Conservation (phyloP, 352 stramenopile genomes). For the Phytophthora pluvialis region DNA sequence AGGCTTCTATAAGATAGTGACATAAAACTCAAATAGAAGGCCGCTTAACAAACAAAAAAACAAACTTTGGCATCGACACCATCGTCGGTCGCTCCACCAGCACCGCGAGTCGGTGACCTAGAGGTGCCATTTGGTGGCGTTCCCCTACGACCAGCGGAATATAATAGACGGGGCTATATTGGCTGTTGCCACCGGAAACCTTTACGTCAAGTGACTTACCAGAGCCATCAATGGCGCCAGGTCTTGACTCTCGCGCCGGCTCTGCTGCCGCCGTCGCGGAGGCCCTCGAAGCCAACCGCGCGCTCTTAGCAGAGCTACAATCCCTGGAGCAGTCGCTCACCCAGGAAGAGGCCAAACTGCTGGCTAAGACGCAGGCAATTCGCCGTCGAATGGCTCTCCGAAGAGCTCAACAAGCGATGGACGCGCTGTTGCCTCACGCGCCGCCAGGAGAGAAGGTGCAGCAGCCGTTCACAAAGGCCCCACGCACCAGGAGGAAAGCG, state of each 20-base stretch:
- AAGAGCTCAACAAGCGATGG: constrained; percentile 59
- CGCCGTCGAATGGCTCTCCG: constrained; percentile 56
- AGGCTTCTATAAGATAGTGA: too few relatives aligned
- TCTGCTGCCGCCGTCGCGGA: constrained; percentile 16
- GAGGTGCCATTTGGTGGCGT: too few relatives aligned
- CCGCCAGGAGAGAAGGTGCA: neutral
- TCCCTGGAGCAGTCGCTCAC: constrained; percentile 35
- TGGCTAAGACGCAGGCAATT: constrained; percentile 49
- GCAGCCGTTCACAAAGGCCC: constrained; percentile 10
- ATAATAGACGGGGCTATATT: too few relatives aligned
- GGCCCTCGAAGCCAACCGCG: constrained; percentile 52
- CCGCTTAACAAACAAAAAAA: too few relatives aligned
- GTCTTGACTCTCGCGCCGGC: constrained; percentile 12
- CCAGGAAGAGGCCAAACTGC: constrained; percentile 48
- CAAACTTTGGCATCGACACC: too few relatives aligned
- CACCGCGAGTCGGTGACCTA: too few relatives aligned
- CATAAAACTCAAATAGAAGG: too few relatives aligned
- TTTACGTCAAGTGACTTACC: too few relatives aligned
- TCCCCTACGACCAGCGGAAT: too few relatives aligned
- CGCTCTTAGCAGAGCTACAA: constrained; percentile 51
- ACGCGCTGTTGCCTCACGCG: constrained; percentile 29
- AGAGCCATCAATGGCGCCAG: constrained; percentile 13
- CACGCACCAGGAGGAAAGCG: constrained; percentile 4
- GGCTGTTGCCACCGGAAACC: too few relatives aligned
- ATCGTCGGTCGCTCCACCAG: too few relatives aligned